Conservation (phyloP, 75 land plant genomes). For the Cunninghamia lanceolata region DNA sequence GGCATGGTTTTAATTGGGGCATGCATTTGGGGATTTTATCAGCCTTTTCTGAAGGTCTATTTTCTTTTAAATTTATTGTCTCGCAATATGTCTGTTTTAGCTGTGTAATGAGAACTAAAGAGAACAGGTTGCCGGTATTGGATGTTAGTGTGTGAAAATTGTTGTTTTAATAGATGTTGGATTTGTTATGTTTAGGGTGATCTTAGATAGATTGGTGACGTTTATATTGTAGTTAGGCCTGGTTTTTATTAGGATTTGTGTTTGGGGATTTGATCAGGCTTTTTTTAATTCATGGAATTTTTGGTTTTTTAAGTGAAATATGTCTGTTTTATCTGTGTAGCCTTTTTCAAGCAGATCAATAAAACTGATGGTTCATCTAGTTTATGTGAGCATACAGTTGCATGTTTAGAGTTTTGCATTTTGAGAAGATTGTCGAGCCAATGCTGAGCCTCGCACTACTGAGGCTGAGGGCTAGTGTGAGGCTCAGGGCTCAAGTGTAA, state of each 20-base stretch:
- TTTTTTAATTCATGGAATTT: no score
- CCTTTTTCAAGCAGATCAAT: no score
- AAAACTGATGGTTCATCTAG: no score
- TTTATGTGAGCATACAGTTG: no score
- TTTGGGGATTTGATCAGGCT: neutral
- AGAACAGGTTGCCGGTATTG: neutral
- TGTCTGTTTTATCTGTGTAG: neutral
- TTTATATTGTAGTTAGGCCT: neutral
- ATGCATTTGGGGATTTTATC: neutral
- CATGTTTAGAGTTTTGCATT: no score
- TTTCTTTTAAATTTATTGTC: no score
- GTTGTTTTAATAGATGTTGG: neutral
- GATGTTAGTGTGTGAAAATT: neutral
- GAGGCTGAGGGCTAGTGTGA: no score
- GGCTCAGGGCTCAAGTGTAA: no score
- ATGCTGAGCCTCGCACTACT: no score
- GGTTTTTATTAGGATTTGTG: neutral
- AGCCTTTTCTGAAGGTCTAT: neutral
- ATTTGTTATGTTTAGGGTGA: neutral
- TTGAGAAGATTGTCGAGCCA: no score
- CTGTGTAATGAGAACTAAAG: no score
- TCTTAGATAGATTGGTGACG: neutral
- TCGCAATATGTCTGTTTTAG: neutral
- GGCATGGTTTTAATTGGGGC: neutral
- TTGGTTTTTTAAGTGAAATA: no score